These are phyloP conservation scores for Fusarium sp. DNA, from an alignment of 2,329 filamentous ascomycete genomes.

Conservation along the genomic window DNA sequence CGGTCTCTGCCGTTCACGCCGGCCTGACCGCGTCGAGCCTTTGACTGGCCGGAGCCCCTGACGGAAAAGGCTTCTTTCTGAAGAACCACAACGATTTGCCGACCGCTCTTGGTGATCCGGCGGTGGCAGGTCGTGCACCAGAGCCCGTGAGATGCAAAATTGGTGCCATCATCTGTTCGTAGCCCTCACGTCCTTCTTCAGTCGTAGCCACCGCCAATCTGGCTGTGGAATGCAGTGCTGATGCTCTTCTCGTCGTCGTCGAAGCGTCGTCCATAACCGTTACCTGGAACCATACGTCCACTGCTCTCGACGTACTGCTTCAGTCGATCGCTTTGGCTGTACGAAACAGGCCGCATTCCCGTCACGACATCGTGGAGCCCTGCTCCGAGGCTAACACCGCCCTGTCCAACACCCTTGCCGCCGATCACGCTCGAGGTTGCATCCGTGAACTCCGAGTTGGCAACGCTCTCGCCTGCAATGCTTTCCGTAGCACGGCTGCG, in stretches of 20 bases:
- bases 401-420: slow-evolving; percentile 80
- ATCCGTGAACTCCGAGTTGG: slow-evolving; percentile 91
- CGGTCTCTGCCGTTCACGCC: slow-evolving; percentile 33
- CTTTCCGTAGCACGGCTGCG: slow-evolving; percentile 79
- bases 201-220: slow-evolving; percentile 77
- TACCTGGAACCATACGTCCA: slow-evolving; percentile 74
- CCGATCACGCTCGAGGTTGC: slow-evolving; percentile 82
- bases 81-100: slow-evolving; percentile 35
- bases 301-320: slow-evolving; percentile 94
- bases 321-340: slow-evolving; percentile 79
- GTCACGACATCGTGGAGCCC: slow-evolving; percentile 82
- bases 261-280: slow-evolving; percentile 76
- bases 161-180: slow-evolving; percentile 45
- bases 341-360: slow-evolving; percentile 69
- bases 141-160: slow-evolving; percentile 45
- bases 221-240: slow-evolving; percentile 96
- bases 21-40: slow-evolving; percentile 36
- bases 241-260: slow-evolving; percentile 97
- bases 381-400: slow-evolving; percentile 86
- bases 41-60: slow-evolving; percentile 14
- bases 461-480: slow-evolving; percentile 90
- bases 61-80: slow-evolving; percentile 36
- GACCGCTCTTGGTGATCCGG: slow-evolving; percentile 35
- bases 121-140: slow-evolving; percentile 38
- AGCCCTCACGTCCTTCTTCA: slow-evolving; percentile 51